Evolutionary conservation across 2,329 filamentous ascomycete species (phyloP).

Genomic region (Aureobasidium leucospermi): DNA sequence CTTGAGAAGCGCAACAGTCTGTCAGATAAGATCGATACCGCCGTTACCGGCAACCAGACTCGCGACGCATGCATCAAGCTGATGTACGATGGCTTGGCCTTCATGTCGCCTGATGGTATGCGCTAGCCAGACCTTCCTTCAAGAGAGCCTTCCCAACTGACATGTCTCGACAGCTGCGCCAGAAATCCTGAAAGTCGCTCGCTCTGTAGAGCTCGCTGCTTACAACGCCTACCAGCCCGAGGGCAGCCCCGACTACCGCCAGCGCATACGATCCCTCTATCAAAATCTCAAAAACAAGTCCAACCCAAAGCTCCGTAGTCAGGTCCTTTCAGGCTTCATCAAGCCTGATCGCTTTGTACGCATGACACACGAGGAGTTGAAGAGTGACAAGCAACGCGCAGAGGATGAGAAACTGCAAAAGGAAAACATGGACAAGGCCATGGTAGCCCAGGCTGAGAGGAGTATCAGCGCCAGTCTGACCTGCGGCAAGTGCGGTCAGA

Average conservation of each 20-base stretch:
- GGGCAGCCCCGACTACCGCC: conserved; percentile 65
- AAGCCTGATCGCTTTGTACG: conserved; percentile 64
- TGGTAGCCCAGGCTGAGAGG: conserved; percentile 87
- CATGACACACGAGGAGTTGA: conserved; percentile 88
- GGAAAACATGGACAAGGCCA: conserved; percentile 95
- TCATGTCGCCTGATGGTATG: conserved; percentile 52
- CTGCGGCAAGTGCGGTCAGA: conserved; percentile 87
- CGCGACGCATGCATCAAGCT: conserved; percentile 84
- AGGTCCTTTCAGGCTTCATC: conserved; percentile 70
- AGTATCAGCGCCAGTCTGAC: conserved; percentile 80
- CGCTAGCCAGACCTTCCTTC: background rate
- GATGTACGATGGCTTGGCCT: conserved; percentile 86
- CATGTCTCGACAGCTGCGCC: conserved; percentile 41
- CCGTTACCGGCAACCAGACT: conserved; percentile 63
- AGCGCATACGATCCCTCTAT: conserved; percentile 86
- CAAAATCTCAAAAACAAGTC: conserved; percentile 91
- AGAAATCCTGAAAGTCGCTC: conserved; percentile 58
- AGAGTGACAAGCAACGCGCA: conserved; percentile 72
- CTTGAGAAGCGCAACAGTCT: conserved; percentile 76
- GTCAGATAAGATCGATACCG: conserved; percentile 70
- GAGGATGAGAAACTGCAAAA: conserved; percentile 70
- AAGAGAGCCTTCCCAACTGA: background rate
- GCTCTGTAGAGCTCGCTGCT: conserved; percentile 70
- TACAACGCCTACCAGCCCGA: conserved; percentile 64
- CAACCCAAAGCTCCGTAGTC: conserved; percentile 68